Evolutionary conservation across 2,329 filamentous ascomycete genomes (phyloP), one percentile per base, ranked within the genome.

Genomic region (Aquanectria penicillioides): DNA sequence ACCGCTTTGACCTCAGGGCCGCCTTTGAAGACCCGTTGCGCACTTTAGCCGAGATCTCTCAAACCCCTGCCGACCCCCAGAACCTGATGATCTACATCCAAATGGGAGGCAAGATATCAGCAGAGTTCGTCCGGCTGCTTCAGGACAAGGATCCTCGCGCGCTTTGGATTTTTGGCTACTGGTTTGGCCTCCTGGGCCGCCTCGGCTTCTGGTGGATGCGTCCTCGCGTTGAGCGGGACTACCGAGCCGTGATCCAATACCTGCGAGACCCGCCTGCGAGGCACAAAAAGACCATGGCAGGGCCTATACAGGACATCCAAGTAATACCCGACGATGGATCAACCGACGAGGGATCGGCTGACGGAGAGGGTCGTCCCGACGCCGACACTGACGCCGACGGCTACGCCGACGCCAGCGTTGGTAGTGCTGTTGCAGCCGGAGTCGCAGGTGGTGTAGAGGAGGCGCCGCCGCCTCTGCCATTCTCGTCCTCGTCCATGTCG

Each of bases 181-280:
- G 41, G 48, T 33, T 51, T 4, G 40, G 54, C 5, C 41, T 47
- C 12, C 36, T 52, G 18, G 41, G 48, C 5, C 6, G 41, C 12
- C 29, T 34, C 13, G 9, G 26, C 10, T 28, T 40, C 11, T 57
- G 55, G 55, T 57, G 55, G 48, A 28, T 57, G 48, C 40, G 55
- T 9, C 18, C 26, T 13, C 29, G 54, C 9, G 48, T 52, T n/a
- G 22, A 18, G 18, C 47, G 47, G 9, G 47, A 51, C 15, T 51
- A 46, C 28, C 15, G 25, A 6, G 41, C 47, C 20, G 52, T 48
- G 12, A n/a, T 33, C 20, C 1, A 25, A 22, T 46, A 17, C 28
- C 22, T 57, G 15, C 20, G 20, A 20, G 9, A n/a, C 20, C 5
- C 2, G 15, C 25, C 28, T n/a, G 18, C 6, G 31, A 46, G 4